phyloP scores from a whole-genome alignment of 2,329 filamentous ascomycete genomes.

The Paraconiothyrium sp. region DNA sequence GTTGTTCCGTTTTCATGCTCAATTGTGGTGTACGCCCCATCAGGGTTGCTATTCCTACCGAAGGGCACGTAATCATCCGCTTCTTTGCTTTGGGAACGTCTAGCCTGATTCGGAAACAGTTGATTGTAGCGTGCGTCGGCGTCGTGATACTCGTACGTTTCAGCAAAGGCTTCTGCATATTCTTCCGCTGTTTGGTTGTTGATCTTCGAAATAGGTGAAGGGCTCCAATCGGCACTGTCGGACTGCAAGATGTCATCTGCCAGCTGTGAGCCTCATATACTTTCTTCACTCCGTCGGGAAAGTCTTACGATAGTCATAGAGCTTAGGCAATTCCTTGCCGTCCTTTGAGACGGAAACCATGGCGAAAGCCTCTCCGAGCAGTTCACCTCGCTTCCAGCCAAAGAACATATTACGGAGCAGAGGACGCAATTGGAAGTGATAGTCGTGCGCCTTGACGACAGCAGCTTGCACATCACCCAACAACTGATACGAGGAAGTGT shows the following conservation, averaged over 20 bases:
- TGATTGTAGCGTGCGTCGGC: constrained; percentile 43
- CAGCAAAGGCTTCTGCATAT: constrained; percentile 34
- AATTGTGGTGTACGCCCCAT: not conserved
- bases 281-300: too few species aligned
- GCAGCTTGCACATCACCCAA: not conserved
- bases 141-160: constrained; percentile 30
- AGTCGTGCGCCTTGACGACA: constrained; percentile 4
- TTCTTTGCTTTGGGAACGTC: not conserved
- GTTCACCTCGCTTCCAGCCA: not conserved
- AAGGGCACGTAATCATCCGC: not conserved
- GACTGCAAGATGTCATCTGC: constrained; percentile 3
- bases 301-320: too few species aligned
- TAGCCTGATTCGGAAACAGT: constrained; percentile 30
- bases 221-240: not conserved
- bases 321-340: too few species aligned
- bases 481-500: constrained; percentile 26
- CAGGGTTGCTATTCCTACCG: not conserved
- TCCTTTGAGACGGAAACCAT: too few species aligned
- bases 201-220: constrained; percentile 39
- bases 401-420: not conserved
- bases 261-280: not conserved
- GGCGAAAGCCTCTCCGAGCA: too few species aligned
- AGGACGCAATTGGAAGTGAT: constrained; percentile 3
- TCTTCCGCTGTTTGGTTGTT: constrained; percentile 36
- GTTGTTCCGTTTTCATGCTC: constrained; percentile 3